phyloP scores from a whole-genome alignment of 1,284 basidiomycete species.

The Ceratobasidium sp. region DNA sequence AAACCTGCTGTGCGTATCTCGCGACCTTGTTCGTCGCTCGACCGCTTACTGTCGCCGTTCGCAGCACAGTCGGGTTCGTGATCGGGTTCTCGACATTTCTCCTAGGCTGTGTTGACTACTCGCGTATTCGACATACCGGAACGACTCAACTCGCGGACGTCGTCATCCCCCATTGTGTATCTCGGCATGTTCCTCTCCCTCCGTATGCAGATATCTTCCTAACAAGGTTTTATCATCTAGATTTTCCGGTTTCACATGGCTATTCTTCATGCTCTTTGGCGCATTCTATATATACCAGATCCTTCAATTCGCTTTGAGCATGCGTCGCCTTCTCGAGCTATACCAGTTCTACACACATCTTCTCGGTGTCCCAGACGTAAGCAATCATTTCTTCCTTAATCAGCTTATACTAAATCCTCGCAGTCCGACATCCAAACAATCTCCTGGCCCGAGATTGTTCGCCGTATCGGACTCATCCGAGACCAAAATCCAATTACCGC shows the following conservation, averaged over 20 bases:
- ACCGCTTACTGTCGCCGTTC: slow-evolving; percentile 49
- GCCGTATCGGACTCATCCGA: slow-evolving; percentile 88
- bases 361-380: slow-evolving; percentile 69
- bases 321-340: slow-evolving; percentile 89
- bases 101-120: slow-evolving; percentile 94
- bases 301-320: slow-evolving; percentile 63
- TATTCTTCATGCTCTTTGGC: slow-evolving; percentile 87
- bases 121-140: slow-evolving; percentile 74
- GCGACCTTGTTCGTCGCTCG: slow-evolving; percentile 30
- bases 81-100: slow-evolving; percentile 97
- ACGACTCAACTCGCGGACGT: slow-evolving; percentile 81
- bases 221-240: no score
- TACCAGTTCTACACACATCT: slow-evolving; percentile 83
- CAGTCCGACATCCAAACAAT: slow-evolving; percentile 98
- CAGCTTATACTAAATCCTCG: slow-evolving; percentile 52
- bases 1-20: slow-evolving; percentile 85
- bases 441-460: slow-evolving; percentile 95
- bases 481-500: slow-evolving; percentile 91
- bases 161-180: slow-evolving; percentile 83
- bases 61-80: slow-evolving; percentile 95
- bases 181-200: slow-evolving; percentile 63
- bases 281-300: slow-evolving; percentile 79
- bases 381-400: slow-evolving; percentile 47
- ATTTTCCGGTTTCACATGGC: slow-evolving; percentile 83
- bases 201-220: no score